phyloP scores from a whole-genome alignment of 2,329 filamentous ascomycete species.

The Penicillium sp. region DNA sequence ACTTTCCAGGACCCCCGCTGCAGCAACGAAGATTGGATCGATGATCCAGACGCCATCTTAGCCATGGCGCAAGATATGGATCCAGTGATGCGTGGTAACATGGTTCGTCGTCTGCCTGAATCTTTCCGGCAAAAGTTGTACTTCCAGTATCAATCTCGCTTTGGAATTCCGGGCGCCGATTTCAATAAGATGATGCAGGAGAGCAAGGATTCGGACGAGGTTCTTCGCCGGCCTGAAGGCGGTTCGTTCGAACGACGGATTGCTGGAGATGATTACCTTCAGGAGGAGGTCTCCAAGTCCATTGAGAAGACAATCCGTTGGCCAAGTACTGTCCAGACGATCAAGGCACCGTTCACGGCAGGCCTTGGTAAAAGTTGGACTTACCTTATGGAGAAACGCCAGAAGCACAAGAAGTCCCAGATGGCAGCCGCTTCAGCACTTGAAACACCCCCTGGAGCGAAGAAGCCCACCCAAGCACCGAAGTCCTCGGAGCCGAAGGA shows the following conservation, averaged over 20 bases:
- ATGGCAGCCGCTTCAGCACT: conserved; percentile 21
- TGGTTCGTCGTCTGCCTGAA: conserved; percentile 87
- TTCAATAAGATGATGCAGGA: conserved; percentile 82
- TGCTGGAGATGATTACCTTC: conserved; percentile 67
- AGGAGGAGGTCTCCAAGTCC: conserved; percentile 66
- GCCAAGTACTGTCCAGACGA: conserved; percentile 83
- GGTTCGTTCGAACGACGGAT: conserved; percentile 85
- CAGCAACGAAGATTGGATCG: conserved; percentile 59
- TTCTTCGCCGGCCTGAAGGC: conserved; percentile 71
- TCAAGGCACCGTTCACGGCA: conserved; percentile 79
- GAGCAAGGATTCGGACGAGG: conserved; percentile 62
- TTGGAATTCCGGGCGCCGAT: conserved; percentile 75
- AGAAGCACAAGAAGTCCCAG: conserved; percentile 53
- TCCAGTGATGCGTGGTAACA: conserved; percentile 83
- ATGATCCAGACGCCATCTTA: conserved; percentile 62
- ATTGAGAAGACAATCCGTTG: conserved; percentile 87
- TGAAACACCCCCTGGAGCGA: conserved; percentile 6
- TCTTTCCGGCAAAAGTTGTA: conserved; percentile 86
- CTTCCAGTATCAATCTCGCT: conserved; percentile 91
- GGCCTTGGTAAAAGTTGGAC: conserved; percentile 67
- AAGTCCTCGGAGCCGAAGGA: conserved; percentile 11
- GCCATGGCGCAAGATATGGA: conserved; percentile 87
- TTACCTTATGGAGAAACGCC: conserved; percentile 79
- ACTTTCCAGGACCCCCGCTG: conserved; percentile 66
- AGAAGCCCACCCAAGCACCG: not conserved